Evolutionary conservation across 345 rosid species (phyloP).

Genomic region (Boechera stricta): DNA sequence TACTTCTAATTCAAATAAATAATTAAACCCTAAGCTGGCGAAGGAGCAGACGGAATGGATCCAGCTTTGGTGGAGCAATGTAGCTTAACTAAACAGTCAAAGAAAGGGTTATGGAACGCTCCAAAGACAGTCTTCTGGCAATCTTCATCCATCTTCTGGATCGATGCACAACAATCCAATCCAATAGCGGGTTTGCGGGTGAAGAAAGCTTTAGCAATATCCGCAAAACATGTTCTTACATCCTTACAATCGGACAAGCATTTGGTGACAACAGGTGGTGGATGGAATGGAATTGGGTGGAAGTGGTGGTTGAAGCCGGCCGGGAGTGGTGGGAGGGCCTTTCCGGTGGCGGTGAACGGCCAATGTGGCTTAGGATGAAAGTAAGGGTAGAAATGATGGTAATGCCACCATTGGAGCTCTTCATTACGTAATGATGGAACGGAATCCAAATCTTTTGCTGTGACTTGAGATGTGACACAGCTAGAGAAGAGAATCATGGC

Average conservation of each 20-base stretch:
- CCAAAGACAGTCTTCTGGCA: constrained; percentile 46
- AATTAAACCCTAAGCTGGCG: constrained; percentile 32
- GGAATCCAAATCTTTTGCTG: background rate
- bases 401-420: constrained; percentile 39
- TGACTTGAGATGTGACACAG: constrained; percentile 22
- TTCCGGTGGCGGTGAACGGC: constrained; percentile 31
- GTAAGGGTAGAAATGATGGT: constrained; percentile 22
- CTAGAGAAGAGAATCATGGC: constrained; percentile 28
- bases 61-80: constrained; percentile 35
- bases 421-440: background rate
- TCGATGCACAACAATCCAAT: constrained; percentile 33
- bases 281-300: constrained; percentile 25
- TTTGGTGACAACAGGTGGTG: constrained; percentile 40
- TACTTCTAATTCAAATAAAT: background rate
- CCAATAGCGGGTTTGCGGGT: constrained; percentile 33
- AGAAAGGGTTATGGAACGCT: constrained; percentile 40
- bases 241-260: constrained; percentile 45
- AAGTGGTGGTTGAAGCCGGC: constrained; percentile 22
- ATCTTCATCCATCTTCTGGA: constrained; percentile 35
- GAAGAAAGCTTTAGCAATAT: constrained; percentile 32
- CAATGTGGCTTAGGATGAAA: constrained; percentile 36
- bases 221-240: constrained; percentile 33
- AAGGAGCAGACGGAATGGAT: constrained; percentile 36
- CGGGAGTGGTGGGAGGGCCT: constrained; percentile 39
- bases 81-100: constrained; percentile 29